Evolutionary conservation across 345 rosid genomes (phyloP).

Genomic region (Iberis pinnata): DNA sequence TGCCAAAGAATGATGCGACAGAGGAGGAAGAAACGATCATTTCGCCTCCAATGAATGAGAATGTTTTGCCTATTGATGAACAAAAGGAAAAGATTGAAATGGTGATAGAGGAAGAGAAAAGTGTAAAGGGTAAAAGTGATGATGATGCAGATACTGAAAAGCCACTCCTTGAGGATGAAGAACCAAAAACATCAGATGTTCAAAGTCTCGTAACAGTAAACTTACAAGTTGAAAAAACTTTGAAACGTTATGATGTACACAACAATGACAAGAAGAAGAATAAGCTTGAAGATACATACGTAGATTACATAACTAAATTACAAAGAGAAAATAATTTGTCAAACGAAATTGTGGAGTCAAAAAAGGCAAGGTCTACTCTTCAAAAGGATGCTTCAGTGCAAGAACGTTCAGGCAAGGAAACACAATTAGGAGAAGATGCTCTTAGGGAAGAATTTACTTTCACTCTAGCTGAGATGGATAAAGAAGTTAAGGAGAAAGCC

Average conservation of each 20-base stretch:
- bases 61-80: too few species aligned
- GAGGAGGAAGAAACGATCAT: too few species aligned
- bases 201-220: too few species aligned
- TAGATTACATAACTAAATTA: slow-evolving; percentile 58
- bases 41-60: too few species aligned
- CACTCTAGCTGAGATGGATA: slow-evolving; percentile 69
- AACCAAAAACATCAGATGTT: too few species aligned
- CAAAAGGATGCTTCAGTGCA: slow-evolving; percentile 89
- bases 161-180: too few species aligned
- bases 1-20: too few species aligned
- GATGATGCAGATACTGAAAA: too few species aligned
- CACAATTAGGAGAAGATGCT: slow-evolving; percentile 80
- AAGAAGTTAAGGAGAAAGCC: slow-evolving; percentile 64
- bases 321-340: slow-evolving; percentile 68
- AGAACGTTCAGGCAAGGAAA: slow-evolving; percentile 70
- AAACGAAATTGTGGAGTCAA: slow-evolving; percentile 70
- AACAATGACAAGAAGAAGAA: slow-evolving; percentile 88
- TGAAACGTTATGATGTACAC: slow-evolving; percentile 87
- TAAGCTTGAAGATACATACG: slow-evolving; percentile 75
- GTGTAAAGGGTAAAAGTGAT: too few species aligned
- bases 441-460: slow-evolving; percentile 63
- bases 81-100: too few species aligned
- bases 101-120: too few species aligned
- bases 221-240: slow-evolving; percentile 73
- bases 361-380: slow-evolving; percentile 71